phyloP scores from a whole-genome alignment of 2,329 filamentous ascomycete species.

The Botrytis hyacinthi region DNA sequence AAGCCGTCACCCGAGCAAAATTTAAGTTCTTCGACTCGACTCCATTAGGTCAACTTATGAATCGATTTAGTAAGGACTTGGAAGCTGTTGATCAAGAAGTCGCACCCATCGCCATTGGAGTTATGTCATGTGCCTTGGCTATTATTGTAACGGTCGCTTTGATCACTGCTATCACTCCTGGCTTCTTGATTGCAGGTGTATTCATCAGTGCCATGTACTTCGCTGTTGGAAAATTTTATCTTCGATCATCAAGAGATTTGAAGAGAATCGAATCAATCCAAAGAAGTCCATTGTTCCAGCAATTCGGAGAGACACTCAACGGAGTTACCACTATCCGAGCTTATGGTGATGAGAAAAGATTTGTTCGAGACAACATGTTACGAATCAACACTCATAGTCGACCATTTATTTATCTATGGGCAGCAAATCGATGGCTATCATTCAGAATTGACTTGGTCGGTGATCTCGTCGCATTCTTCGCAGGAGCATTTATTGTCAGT shows the following conservation, averaged over 20 bases:
- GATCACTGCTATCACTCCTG: slow-evolving; percentile 85
- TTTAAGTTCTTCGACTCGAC: slow-evolving; percentile 99
- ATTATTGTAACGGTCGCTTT: slow-evolving; percentile 83
- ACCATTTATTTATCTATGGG: slow-evolving; percentile 96
- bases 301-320: slow-evolving; percentile 92
- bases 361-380: slow-evolving; percentile 84
- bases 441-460: slow-evolving; percentile 89
- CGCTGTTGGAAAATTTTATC: slow-evolving; percentile 81
- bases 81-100: slow-evolving; percentile 95
- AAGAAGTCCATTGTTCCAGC: slow-evolving; percentile 92
- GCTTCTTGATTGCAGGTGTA: slow-evolving; percentile 80
- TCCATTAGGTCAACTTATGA: slow-evolving; percentile 93
- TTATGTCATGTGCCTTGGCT: slow-evolving; percentile 61
- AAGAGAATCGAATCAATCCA: slow-evolving; percentile 94
- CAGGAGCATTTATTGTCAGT: slow-evolving; percentile 84
- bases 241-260: slow-evolving; percentile 88
- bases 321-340: slow-evolving; percentile 97
- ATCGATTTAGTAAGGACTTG: slow-evolving; percentile 96
- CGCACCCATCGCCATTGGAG: slow-evolving; percentile 80
- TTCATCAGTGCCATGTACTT: slow-evolving; percentile 85
- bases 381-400: slow-evolving; percentile 89
- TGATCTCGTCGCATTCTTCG: slow-evolving; percentile 89
- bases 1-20: slow-evolving; percentile 78
- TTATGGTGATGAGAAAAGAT: slow-evolving; percentile 89
- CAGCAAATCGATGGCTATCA: slow-evolving; percentile 92